A percentile compares a stretch with the other conserved stretches of the same genome.
Evolutionary conservation across 129 eudicot species (phyloP).

Genomic region (Logfia minima): DNA sequence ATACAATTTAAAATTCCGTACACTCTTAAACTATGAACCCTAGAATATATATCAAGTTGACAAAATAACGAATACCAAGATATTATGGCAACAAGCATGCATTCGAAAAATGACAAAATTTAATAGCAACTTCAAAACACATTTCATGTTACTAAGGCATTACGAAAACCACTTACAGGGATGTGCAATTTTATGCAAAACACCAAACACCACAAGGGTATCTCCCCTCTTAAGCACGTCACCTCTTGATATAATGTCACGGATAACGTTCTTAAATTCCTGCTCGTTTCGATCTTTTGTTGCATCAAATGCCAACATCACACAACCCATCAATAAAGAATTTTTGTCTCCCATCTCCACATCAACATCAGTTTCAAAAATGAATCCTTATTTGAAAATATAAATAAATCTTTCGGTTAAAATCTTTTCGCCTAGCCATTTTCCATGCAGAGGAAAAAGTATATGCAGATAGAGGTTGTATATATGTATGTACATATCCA

Average conservation of each 20-base stretch:
- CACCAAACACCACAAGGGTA: conserved; percentile 62
- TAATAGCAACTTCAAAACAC: background rate
- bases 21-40: too few species aligned
- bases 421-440: background rate
- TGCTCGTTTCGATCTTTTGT: conserved; percentile 50
- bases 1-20: too few species aligned
- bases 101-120: background rate
- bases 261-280: conserved; percentile 45
- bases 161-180: conserved; percentile 54
- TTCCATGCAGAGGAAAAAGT: background rate
- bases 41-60: too few species aligned
- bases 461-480: background rate
- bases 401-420: background rate
- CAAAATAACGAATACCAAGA: background rate
- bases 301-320: conserved; percentile 70
- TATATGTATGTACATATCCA: background rate
- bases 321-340: conserved; percentile 48
- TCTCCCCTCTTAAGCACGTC: conserved; percentile 58
- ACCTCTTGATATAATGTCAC: conserved; percentile 38
- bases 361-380: background rate
- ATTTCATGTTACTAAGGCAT: background rate
- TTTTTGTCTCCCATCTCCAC: conserved; percentile 28
- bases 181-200: conserved; percentile 53
- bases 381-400: background rate
- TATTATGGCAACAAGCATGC: background rate